Conservation (phyloP, 177 flowering plant species). For the Tripterygium wilfordii region DNA sequence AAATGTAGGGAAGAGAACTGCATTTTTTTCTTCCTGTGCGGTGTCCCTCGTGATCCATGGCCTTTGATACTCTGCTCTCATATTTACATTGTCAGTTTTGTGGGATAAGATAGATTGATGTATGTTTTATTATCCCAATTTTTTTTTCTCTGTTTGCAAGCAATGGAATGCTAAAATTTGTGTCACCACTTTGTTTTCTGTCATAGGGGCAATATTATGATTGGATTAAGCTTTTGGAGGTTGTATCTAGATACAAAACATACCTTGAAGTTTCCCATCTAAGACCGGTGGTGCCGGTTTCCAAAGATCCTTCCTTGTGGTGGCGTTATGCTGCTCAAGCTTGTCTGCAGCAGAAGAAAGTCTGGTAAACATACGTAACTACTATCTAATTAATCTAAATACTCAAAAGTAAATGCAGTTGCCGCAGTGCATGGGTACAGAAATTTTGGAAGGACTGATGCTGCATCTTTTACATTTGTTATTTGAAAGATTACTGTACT, state of each 20-base stretch:
- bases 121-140: too few species aligned
- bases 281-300: slow-evolving; percentile 70
- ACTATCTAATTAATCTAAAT: too few species aligned
- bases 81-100: too few species aligned
- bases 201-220: slow-evolving; percentile 92
- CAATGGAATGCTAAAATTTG: neutral
- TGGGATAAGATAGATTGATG: too few species aligned
- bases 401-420: neutral
- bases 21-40: too few species aligned
- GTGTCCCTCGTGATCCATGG: too few species aligned
- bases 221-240: slow-evolving; percentile 87
- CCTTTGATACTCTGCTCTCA: too few species aligned
- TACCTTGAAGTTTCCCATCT: slow-evolving; percentile 84
- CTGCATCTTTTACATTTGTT: neutral
- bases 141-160: neutral
- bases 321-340: slow-evolving; percentile 96
- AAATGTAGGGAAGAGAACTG: too few species aligned
- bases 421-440: neutral
- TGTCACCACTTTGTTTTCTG: neutral
- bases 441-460: neutral
- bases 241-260: slow-evolving; percentile 68
- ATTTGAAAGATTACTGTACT: too few species aligned
- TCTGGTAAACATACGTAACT: slow-evolving; percentile 58
- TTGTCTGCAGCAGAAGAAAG: slow-evolving; percentile 71
- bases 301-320: slow-evolving; percentile 52